Evolutionary conservation across 1,139 yeast genomes (phyloP).

Genomic region (Candida sojae): DNA sequence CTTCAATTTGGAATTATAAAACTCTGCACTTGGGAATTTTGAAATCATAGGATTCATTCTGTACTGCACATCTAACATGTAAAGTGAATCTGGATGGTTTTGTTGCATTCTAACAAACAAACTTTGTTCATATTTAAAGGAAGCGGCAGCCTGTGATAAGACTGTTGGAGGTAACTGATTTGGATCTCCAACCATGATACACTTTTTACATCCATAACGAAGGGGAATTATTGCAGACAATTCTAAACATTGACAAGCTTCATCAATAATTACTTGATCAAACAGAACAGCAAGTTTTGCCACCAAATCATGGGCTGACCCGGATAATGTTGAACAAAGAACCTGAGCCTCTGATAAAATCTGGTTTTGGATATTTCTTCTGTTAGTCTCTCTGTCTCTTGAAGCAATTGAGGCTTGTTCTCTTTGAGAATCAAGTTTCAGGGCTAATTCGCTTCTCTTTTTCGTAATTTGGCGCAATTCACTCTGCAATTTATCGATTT

Average conservation of each 20-base stretch:
- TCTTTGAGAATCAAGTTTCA: conserved; percentile 74
- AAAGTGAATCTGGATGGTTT: conserved; percentile 58
- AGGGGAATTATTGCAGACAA: conserved; percentile 89
- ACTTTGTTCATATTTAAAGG: conserved; percentile 82
- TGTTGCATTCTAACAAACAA: conserved; percentile 92
- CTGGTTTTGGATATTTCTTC: conserved; percentile 71
- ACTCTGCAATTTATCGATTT: conserved; percentile 47
- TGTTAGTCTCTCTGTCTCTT: conserved; percentile 77
- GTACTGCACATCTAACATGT: conserved; percentile 89
- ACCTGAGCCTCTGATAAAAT: conserved; percentile 79
- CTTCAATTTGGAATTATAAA: conserved; percentile 68
- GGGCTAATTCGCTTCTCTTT: conserved; percentile 68
- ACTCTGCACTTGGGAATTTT: conserved; percentile 79
- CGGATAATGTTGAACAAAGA: conserved; percentile 90
- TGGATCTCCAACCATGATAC: conserved; percentile 99
- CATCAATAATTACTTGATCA: conserved; percentile 95
- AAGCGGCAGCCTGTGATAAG: conserved; percentile 85
- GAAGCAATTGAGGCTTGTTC: conserved; percentile 67
- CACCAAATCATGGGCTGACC: conserved; percentile 89
- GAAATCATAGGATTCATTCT: conserved; percentile 98
- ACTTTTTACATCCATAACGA: conserved; percentile 85
- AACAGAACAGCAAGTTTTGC: conserved; percentile 74
- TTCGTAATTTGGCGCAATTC: conserved; percentile 55
- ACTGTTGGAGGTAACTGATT: conserved; percentile 98
- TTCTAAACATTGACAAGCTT: conserved; percentile 98